phyloP scores from a whole-genome alignment of 108 stramenopile species.

The Poteriospumella lacustris region DNA sequence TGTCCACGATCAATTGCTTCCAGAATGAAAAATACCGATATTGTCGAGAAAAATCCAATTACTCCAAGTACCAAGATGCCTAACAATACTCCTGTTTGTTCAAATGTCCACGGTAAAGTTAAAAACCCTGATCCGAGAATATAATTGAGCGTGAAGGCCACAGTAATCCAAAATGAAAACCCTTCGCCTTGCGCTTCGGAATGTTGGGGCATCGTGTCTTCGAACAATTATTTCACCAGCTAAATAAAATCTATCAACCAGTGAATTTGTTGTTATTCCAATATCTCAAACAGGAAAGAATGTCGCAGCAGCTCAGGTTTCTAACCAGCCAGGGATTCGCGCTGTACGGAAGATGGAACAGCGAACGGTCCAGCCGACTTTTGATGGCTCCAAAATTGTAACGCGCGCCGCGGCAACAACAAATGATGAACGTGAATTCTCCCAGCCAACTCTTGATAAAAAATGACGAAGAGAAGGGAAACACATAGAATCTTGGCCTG shows the following conservation, averaged over 20 bases:
- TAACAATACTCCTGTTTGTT: constrained; percentile 43
- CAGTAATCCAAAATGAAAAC: constrained; percentile 27
- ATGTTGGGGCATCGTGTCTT: no score
- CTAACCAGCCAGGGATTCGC: no score
- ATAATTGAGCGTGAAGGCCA: constrained; percentile 56
- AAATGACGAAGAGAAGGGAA: neutral
- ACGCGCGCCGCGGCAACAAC: no score
- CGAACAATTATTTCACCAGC: constrained; percentile 33
- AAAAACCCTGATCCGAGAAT: constrained; percentile 57
- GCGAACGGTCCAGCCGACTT: no score
- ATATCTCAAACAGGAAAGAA: no score
- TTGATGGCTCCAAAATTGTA: no score
- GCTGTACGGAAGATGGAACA: no score
- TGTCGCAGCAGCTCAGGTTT: no score
- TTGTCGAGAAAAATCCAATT: neutral
- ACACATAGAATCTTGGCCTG: neutral
- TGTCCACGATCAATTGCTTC: neutral
- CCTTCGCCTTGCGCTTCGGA: no score
- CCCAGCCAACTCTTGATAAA: neutral
- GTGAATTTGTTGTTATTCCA: neutral
- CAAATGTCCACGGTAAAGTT: constrained; percentile 52
- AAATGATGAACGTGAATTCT: no score
- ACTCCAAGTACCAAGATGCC: constrained; percentile 30
- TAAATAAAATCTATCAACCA: neutral
- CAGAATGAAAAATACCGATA: neutral